Base-by-base conservation (phyloP, 2,329 filamentous ascomycete genomes). In the Lasiodiplodia gonubiensis region DNA sequence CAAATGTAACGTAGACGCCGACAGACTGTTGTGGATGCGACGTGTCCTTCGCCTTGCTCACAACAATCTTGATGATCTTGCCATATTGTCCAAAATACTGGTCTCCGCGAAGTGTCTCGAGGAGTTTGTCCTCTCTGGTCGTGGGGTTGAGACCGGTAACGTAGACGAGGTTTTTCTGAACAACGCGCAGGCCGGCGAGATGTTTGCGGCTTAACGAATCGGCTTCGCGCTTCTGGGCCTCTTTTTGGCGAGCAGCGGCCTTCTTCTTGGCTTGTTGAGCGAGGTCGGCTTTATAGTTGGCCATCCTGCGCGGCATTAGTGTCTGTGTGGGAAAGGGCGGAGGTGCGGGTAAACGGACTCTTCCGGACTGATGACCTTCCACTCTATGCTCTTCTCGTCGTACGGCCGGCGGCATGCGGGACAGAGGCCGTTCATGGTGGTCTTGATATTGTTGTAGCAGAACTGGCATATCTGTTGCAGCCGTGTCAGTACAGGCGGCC, bases 391-490 rank as follows among this genome's bases (percentile, higher is more conserved):
- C 78, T 94, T 94, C 73, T 99, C 96, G 79, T 97, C 93, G 79
- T 99, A 99, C 6, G 93, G 91, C 78, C 95, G 88, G 80, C 95
- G 89, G 79, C 95, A 99, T 72, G 97, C 97, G n/a, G 95, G 95
- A 80, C 95, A 99, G 68, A 97, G 86, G 42, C 94, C 94, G 77
- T 97, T 98, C 87, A 97, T 93, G 74, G 97, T 97, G 74, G 92
- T 97, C 82, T 96, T 97, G 79, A 99, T 96, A 79, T 98, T 99
- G 82, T 99, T 97, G 84, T 94, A 99, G 83, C 95, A 99, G 82
- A 99, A 99, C 84, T 99, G 96, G 81, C 95, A 99, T 79, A 99
- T 94, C 94, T 97, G 39, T 33, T 18, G 64, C 18, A 27, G 76
- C 66, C 5, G 68, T 52, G 53, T 68, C 18, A 68, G 67, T 51